Evolutionary conservation across 352 stramenopile genomes (phyloP).

Genomic region (Pythium oligandrum): DNA sequence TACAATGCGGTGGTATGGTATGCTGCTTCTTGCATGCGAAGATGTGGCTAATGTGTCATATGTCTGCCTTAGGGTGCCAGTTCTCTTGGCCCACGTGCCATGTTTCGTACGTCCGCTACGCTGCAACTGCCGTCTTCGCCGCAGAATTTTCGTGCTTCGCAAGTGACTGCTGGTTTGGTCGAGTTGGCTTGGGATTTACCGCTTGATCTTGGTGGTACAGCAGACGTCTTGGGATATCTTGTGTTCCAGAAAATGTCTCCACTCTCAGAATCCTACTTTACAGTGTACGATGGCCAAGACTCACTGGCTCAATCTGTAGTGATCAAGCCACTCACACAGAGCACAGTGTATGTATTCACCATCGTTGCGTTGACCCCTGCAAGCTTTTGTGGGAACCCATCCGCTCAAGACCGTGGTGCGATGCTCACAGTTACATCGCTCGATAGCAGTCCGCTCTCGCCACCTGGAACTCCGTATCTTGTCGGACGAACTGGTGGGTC

Average conservation of each 20-base stretch:
- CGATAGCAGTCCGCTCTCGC: conserved; percentile 19
- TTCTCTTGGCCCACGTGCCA: conserved; percentile 7
- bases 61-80: conserved; percentile 26
- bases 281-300: conserved; percentile 50
- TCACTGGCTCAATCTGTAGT: conserved; percentile 18
- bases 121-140: conserved; percentile 40
- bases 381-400: conserved; percentile 40
- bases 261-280: conserved; percentile 24
- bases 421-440: conserved; percentile 33
- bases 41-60: background rate
- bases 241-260: conserved; percentile 35
- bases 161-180: conserved; percentile 49
- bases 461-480: conserved; percentile 18
- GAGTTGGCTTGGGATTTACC: conserved; percentile 45
- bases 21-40: no score
- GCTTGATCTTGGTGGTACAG: conserved; percentile 37
- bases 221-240: conserved; percentile 41
- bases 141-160: conserved; percentile 24
- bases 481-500: conserved; percentile 31
- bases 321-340: conserved; percentile 26
- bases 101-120: conserved; percentile 20
- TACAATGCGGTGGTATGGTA: conserved; percentile 30
- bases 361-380: conserved; percentile 39
- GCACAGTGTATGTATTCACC: conserved; percentile 34
- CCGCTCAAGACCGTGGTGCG: conserved; percentile 15